Evolutionary conservation across 306 rosid species (phyloP), one percentile per base, ranked within the genome.

Genomic region (Casuarina cunninghamiana): DNA sequence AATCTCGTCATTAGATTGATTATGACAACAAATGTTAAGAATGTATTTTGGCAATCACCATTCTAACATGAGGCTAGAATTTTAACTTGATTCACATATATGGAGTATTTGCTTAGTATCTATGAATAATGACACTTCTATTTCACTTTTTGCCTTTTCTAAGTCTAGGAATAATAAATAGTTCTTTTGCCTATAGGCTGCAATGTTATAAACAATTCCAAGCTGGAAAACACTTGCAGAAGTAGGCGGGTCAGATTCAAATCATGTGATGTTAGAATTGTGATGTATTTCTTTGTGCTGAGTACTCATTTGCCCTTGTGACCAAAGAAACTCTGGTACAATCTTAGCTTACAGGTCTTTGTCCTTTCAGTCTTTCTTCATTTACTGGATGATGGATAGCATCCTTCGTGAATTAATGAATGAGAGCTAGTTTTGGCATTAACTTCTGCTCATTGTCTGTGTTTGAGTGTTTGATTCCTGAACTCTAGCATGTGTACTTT

Each of bases 381-480:
- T 54, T 53, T 61, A 49, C 75, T 51, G 74, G 67, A 38, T 76
- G n/a, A 66, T 67, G 77, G 76, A 69, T 76, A 53, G 53, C 54
- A 74, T 55, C 61, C 53, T 43, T 37, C 37, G 37, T 57, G 32
- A 66, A 45, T 48, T 21, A 12, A 6, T 49, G 12, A 48, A 21
- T 48, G 74, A 48, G 75, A 53, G 62, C 44, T 39, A 53, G 66
- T 70, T 19, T 63, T 45, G 16, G 35, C 46, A 60, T 77, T 39
- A 51, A 54, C 65, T 63, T 62, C 3, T 38, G 58, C 39, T 74
- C 57, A 21, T 51, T 35, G 54, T 78, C 46, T 73, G 50, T 62
- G 0, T 26, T 26, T 26, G 39, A 15, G 32, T 26, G 32, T 38
- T 63, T 63, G 69, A 37, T 62, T 17, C 26, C 32, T 11, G 26